Base-by-base conservation (phyloP, 768 basidiomycete genomes). In the Piloderma croceum region DNA sequence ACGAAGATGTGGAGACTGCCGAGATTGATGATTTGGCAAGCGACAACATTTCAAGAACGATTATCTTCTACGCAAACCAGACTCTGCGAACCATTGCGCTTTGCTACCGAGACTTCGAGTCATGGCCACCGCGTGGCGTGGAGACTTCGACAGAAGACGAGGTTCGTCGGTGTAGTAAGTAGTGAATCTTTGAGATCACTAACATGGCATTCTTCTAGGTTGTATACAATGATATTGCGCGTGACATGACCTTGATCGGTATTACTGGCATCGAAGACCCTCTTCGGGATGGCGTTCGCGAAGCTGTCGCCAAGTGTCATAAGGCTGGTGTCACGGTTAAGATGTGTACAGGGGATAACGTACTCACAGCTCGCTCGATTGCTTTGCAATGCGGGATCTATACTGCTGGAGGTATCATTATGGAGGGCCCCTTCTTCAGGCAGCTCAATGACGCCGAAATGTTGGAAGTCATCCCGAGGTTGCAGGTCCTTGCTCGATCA, bases 341-440 rank as follows among this genome's bases (percentile, higher is more conserved):
- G 68, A 99, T 97, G 93, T 94, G 90, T 59, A 98, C 96, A 0
- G 96, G 94, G 49, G 93, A 98, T 62, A 97, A 96, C 49, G 90
- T 92, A 36, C 78, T 97, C 38, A 93, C 89, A 1, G 90, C 89
- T 36, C 81, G 91, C n/a, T 96, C 93, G 6, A 99, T 99, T 52
- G 94, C 96, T 17, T 73, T 76, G 1, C 94, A 99, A 54, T 98
- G 94, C 53, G 92, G 93, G 27, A 97, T 98, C 58, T 98, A 86
- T 67, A 86, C 84, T 13, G 63, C 84, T 3, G 93, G 93, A 19
- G 96, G 96, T 22, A 77, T 98, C 49, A 88, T 99, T 63, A 97
- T 98, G 90, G 96, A 99, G 58, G 93, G 96, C 0, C 94, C 94
- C 1, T 74, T 83, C 4, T 99, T 98, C 74, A 77, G 96, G 32